Evolutionary conservation across 768 basidiomycete species (phyloP), one percentile per base, ranked within the genome.

Genomic region (Holtermanniella nyarrowii): DNA sequence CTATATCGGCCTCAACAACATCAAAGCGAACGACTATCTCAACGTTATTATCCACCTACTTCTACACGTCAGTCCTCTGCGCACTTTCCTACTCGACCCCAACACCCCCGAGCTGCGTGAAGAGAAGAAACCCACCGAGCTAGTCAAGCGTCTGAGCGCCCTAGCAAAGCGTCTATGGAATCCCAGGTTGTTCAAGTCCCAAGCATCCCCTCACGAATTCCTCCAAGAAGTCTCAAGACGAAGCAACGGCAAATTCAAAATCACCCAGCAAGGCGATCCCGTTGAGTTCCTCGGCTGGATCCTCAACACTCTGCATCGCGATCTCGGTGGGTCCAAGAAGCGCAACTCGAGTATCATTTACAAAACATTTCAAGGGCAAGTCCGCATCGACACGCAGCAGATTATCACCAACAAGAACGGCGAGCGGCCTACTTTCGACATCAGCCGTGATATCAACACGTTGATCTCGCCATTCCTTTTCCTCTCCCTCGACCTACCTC

Each of bases 121-220:
- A 20, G 50, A 59, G 12, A 43, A 57, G 1, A 50, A 58, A 26
- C 62, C 68, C 56, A 76, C 87, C 5, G 95, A 99, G 67, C 79
- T 97, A 49, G 75, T 96, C 40, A 84, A 82, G 63, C 82, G 95
- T 21, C 88, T 97, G 62, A 83, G 87, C 16, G 77, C 80, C 12
- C 78, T 99, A 18, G 83, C 88, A 1, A 88, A 88, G 72, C 90
- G 97, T 73, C 66, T 96, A 37, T 99, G 95, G 95, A 97, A 95
- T 72, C 88, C 91, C 7, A 77, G 83, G 46, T 74, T 93, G 50
- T 99, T 99, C 80, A 99, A 99, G 72, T 84, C 86, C 54, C 95
- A 99, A 77, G 90, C 96, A 61, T 87, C 84, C 60, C 95, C 95
- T n/a, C 95, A 99, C 69, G 95, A 99, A 69, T 90, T 97, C 70